Percentiles rank a stretch among this genome's conserved stretches.
These are phyloP conservation scores for Bonnemaisonia californica DNA, from an alignment of 31 red algal species.

Conservation along the genomic window DNA sequence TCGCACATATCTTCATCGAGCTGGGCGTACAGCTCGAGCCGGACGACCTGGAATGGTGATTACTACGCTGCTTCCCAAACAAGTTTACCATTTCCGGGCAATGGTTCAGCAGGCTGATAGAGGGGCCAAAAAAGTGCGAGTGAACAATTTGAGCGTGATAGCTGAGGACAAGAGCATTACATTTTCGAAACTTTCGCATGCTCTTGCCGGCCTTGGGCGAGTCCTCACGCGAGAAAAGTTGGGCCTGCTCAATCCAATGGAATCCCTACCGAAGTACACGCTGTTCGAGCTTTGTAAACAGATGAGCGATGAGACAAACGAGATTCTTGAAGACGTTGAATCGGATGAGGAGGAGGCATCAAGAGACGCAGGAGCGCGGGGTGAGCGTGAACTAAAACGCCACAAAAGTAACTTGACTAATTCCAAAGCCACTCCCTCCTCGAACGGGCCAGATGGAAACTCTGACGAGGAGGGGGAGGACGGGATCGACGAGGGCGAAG, in stretches of 20 bases:
- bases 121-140: conserved; percentile 28
- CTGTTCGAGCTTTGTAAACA: conserved; percentile 2
- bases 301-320: neutral
- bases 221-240: conserved; percentile 36
- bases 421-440: too few relatives aligned
- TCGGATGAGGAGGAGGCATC: neutral
- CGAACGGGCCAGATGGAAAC: too few relatives aligned
- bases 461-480: conserved; percentile 11
- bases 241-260: conserved; percentile 13
- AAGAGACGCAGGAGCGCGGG: neutral
- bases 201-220: conserved; percentile 1
- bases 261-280: conserved; percentile 9
- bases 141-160: conserved; percentile 16
- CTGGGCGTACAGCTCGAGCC: conserved; percentile 91
- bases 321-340: neutral
- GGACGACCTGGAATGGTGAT: conserved; percentile 73
- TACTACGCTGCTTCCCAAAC: conserved; percentile 47
- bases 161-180: neutral
- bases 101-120: conserved; percentile 58
- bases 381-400: neutral
- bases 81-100: conserved; percentile 66
- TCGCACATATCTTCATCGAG: conserved; percentile 89
- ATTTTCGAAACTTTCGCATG: neutral
- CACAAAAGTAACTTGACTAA: neutral
- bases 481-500: neutral